Base-by-base conservation (phyloP, 176 grass and related monocot genomes). In the Saccharum officinarum region DNA sequence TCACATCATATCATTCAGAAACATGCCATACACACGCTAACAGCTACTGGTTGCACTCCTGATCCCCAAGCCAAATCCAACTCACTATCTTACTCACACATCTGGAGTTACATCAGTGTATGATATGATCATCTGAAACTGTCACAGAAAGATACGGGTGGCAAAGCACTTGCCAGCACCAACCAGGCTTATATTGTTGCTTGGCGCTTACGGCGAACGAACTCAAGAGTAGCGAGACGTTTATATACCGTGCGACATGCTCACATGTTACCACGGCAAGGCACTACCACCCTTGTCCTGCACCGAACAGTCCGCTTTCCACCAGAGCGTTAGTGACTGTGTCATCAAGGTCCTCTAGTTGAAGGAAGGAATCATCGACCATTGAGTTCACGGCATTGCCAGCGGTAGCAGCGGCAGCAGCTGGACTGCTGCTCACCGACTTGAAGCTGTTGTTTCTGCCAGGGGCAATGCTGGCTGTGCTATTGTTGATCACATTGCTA, bases 401-500 rank as follows among this genome's bases (percentile, higher is more conserved):
- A 10, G 74, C 90, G 3, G 69, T 37, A 73, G 73, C 71, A 77
- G 75, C 77, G 42, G 85, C 85, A 57, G 83, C 85, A 49, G 75
- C 85, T 63, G 86, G 91, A 77, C 86, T 92, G 89, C 97, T 94
- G 64, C 88, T 88, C 23, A 93, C 92, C 8, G 97, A 99, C 76
- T 94, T 99, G 79, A 99, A 97, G 75, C 94, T 91, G 78, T 83
- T 92, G 38, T 87, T 91, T 71, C 97, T 83, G 69, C 91, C 93
- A 50, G 75, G 34, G 37, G 49, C 23, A 0, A 80, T 33, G 18
- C 66, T 79, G 36, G 74, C 66, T 36, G 71, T 73, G 54, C 76
- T 74, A 33, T 74, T 86, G 28, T 91, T 92, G 54, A 85, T 83
- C 71, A 87, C 72, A 54, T 82, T 87, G 39, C 75, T 74, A 61